Conservation (phyloP, 2,329 filamentous ascomycete genomes). For the Corynespora cassiicola region DNA sequence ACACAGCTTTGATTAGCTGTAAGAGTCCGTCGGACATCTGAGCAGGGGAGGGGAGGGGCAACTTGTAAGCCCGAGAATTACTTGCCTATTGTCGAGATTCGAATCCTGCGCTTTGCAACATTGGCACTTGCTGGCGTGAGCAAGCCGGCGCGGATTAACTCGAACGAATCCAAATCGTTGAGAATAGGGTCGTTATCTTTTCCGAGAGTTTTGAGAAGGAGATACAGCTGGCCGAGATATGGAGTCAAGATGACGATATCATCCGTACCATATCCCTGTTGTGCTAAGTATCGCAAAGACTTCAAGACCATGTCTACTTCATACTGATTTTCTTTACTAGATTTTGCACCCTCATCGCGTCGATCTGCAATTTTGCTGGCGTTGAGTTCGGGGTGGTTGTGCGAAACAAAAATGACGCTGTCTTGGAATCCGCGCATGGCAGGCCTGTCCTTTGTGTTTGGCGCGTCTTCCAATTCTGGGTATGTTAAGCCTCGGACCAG, state of each 20-base stretch:
- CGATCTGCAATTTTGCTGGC: slow-evolving; percentile 54
- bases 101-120: slow-evolving; percentile 59
- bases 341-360: slow-evolving; percentile 56
- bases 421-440: slow-evolving; percentile 63
- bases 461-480: slow-evolving; percentile 64
- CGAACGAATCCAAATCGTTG: slow-evolving; percentile 71
- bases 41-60: slow-evolving; percentile 1
- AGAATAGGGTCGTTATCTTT: slow-evolving; percentile 68
- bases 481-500: slow-evolving; percentile 67
- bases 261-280: slow-evolving; percentile 72
- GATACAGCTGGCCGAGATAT: slow-evolving; percentile 71
- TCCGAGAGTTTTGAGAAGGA: slow-evolving; percentile 61
- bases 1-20: too few species aligned
- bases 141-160: slow-evolving; percentile 68
- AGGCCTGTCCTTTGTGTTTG: slow-evolving; percentile 56
- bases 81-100: slow-evolving; percentile 74
- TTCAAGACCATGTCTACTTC: slow-evolving; percentile 72
- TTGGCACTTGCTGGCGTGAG: slow-evolving; percentile 61
- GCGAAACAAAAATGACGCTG: slow-evolving; percentile 72
- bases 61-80: slow-evolving; percentile 2
- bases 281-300: slow-evolving; percentile 70
- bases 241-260: slow-evolving; percentile 74
- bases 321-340: slow-evolving; percentile 68
- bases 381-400: slow-evolving; percentile 61
- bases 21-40: too few species aligned